phyloP scores from a whole-genome alignment of 2,329 filamentous ascomycete species.

The Exophiala oligosperma region DNA sequence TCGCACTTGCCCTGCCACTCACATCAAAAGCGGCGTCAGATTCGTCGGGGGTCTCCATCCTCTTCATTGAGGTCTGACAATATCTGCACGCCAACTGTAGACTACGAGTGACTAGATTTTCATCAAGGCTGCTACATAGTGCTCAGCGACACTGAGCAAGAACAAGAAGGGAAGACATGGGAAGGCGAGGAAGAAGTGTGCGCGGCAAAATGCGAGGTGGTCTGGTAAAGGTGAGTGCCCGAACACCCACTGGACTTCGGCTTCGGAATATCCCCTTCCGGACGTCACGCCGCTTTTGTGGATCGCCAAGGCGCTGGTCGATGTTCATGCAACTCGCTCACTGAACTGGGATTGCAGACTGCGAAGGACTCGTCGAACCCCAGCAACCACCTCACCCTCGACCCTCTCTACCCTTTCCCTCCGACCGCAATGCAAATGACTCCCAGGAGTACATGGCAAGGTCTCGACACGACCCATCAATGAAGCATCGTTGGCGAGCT shows the following conservation, averaged over 20 bases:
- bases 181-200: not conserved
- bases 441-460: constrained; percentile 50
- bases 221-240: constrained; percentile 1
- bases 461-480: constrained; percentile 49
- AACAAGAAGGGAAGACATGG: constrained; percentile 4
- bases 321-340: constrained; percentile 5
- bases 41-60: not conserved
- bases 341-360: constrained; percentile 21
- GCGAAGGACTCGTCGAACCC: constrained; percentile 22
- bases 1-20: not conserved
- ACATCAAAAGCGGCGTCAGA: constrained; percentile 6
- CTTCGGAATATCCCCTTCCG: not conserved
- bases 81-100: constrained; percentile 13
- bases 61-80: constrained; percentile 6
- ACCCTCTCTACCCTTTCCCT: constrained; percentile 1
- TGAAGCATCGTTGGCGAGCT: constrained; percentile 53
- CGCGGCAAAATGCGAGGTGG: not conserved
- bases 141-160: constrained; percentile 8
- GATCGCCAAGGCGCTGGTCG: constrained; percentile 6
- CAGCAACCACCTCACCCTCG: constrained; percentile 5
- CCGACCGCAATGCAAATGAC: constrained; percentile 36
- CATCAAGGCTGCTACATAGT: constrained; percentile 3
- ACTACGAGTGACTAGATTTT: constrained; percentile 10
- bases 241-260: not conserved
- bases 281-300: constrained; percentile 3